Conservation (phyloP, 495 filamentous ascomycete genomes). For the Aspergillus sclerotioniger region DNA sequence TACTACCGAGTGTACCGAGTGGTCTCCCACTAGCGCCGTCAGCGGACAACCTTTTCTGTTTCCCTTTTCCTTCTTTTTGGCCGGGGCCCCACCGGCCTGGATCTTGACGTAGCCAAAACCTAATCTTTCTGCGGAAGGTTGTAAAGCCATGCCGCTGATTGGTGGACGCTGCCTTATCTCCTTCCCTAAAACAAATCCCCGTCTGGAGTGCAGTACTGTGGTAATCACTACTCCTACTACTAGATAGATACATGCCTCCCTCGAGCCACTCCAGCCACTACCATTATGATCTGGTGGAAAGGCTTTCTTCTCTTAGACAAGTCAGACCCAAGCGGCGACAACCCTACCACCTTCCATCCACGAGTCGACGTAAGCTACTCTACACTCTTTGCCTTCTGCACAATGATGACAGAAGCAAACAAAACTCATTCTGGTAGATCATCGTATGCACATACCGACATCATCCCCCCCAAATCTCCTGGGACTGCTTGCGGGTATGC, state of each 20-base stretch:
- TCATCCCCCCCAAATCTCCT: neutral
- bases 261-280: neutral
- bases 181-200: slow-evolving; percentile 16
- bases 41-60: slow-evolving; percentile 6
- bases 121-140: slow-evolving; percentile 39
- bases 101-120: slow-evolving; percentile 45
- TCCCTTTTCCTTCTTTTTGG: slow-evolving; percentile 12
- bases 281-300: neutral
- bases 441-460: neutral
- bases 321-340: neutral
- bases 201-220: slow-evolving; percentile 4
- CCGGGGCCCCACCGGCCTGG: slow-evolving; percentile 25
- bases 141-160: slow-evolving; percentile 36
- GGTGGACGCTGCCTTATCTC: slow-evolving; percentile 37
- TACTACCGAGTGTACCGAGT: neutral
- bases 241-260: too few species aligned
- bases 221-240: neutral
- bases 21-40: slow-evolving; percentile 21
- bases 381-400: neutral
- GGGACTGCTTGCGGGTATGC: too few species aligned
- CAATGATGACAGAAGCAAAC: neutral
- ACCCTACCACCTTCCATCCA: neutral
- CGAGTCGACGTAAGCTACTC: neutral
- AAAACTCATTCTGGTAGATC: neutral
- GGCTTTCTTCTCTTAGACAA: neutral